phyloP scores from a whole-genome alignment of 805 yeast genomes.

The Pichia pseudocactophila region DNA sequence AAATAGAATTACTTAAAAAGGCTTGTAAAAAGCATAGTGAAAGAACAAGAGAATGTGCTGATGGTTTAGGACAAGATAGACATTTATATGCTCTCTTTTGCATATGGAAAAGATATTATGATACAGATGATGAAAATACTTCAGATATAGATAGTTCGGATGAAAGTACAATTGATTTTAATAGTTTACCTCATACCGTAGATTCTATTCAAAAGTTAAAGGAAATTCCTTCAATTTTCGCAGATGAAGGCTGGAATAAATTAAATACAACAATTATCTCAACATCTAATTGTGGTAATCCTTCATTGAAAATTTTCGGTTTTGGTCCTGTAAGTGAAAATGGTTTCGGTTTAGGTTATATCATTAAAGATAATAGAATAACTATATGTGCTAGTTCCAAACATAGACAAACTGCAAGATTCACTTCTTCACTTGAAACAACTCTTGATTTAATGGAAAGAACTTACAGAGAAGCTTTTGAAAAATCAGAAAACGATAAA shows the following conservation, averaged over 20 bases:
- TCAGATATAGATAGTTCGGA: conserved; percentile 19
- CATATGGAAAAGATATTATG: conserved; percentile 64
- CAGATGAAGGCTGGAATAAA: conserved; percentile 83
- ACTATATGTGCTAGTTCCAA: conserved; percentile 79
- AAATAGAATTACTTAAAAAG: conserved; percentile 47
- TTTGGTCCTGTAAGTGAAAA: conserved; percentile 86
- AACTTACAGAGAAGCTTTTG: conserved; percentile 31
- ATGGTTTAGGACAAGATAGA: conserved; percentile 87
- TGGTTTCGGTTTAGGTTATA: conserved; percentile 91
- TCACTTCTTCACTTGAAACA: conserved; percentile 56
- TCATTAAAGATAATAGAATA: conserved; percentile 70
- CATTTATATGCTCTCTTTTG: conserved; percentile 82
- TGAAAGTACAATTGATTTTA: conserved; percentile 23
- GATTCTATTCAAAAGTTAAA: conserved; percentile 18
- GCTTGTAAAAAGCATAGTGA: conserved; percentile 68
- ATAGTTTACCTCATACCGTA: conserved; percentile 19
- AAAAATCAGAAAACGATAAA: conserved; percentile 11
- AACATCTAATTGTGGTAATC: conserved; percentile 88
- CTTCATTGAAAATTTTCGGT: conserved; percentile 78
- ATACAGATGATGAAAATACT: conserved; percentile 17
- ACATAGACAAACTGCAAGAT: conserved; percentile 79
- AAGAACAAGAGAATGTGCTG: conserved; percentile 59
- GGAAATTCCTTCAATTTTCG: conserved; percentile 65
- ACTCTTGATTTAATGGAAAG: conserved; percentile 52
- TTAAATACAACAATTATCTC: conserved; percentile 73